Evolutionary conservation across 2,329 filamentous ascomycete species (phyloP).

Genomic region (Dactylonectria estremocensis): DNA sequence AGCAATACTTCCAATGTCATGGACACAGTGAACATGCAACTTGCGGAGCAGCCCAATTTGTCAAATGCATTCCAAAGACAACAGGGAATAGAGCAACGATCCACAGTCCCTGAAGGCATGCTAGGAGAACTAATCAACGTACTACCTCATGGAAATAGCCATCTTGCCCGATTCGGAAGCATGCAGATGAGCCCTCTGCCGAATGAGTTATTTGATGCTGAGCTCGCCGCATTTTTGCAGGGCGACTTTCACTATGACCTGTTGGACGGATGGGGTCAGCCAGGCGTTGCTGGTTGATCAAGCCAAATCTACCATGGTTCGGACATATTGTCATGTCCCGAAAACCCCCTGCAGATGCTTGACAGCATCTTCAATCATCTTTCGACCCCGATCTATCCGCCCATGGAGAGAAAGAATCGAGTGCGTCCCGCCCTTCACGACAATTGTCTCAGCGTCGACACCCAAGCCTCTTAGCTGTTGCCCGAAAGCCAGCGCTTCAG

Average conservation of each 20-base stretch:
- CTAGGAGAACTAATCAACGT: constrained; percentile 33
- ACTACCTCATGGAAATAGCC: constrained; percentile 20
- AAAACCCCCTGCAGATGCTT: constrained; percentile 40
- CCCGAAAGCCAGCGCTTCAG: constrained; percentile 50
- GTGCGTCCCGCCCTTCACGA: constrained; percentile 45
- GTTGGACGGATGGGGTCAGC: constrained; percentile 23
- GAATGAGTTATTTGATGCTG: constrained; percentile 29
- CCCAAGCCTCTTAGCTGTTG: constrained; percentile 44
- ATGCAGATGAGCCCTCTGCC: constrained; percentile 23
- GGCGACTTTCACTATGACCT: constrained; percentile 31
- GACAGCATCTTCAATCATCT: constrained; percentile 44
- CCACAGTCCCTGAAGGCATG: constrained; percentile 25
- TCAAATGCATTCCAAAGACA: background rate
- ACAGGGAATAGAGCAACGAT: constrained; percentile 10
- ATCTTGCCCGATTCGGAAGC: constrained; percentile 20
- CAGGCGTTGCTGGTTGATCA: constrained; percentile 6
- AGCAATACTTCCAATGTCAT: background rate
- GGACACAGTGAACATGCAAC: background rate
- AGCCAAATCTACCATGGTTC: background rate
- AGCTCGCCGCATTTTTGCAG: constrained; percentile 33
- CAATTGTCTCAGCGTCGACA: constrained; percentile 36
- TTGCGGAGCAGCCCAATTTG: background rate
- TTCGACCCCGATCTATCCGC: constrained; percentile 40
- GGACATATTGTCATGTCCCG: constrained; percentile 24
- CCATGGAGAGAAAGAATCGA: constrained; percentile 48